Conservation (phyloP, 768 basidiomycete species). For the Tephrocybe sp. region DNA sequence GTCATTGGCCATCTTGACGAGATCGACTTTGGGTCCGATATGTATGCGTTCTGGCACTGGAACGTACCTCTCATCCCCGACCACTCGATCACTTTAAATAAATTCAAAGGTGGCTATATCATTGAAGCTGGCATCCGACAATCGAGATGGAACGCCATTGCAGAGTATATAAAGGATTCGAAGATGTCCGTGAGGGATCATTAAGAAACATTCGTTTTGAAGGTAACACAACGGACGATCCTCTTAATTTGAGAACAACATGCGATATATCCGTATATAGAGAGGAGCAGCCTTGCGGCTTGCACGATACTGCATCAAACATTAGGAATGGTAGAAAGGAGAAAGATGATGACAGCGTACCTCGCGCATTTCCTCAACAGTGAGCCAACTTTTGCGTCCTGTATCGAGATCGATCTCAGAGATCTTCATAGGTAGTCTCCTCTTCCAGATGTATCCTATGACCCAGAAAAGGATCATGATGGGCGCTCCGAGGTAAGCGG, state of each 20-base stretch:
- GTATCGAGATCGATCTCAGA: slow-evolving; percentile 42
- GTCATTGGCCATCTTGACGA: slow-evolving; percentile 2
- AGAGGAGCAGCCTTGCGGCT: slow-evolving; percentile 35
- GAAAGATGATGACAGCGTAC: slow-evolving; percentile 18
- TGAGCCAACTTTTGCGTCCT: slow-evolving; percentile 46
- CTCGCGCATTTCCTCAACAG: slow-evolving; percentile 41
- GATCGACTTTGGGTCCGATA: slow-evolving; percentile 9
- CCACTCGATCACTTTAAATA: slow-evolving; percentile 4
- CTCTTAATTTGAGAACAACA: slow-evolving; percentile 37
- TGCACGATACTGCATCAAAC: slow-evolving; percentile 32
- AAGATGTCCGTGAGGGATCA: not conserved
- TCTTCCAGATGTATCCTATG: slow-evolving; percentile 39
- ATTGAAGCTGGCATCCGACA: slow-evolving; percentile 5
- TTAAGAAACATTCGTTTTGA: not conserved
- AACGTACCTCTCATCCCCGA: slow-evolving; percentile 5
- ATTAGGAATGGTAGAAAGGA: not conserved
- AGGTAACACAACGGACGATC: not conserved
- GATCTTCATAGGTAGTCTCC: slow-evolving; percentile 33
- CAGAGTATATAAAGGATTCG: not conserved
- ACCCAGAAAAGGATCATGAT: slow-evolving; percentile 39
- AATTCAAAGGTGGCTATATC: slow-evolving; percentile 9
- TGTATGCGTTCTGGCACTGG: slow-evolving; percentile 7
- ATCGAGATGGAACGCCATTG: not conserved
- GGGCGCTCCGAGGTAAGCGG: slow-evolving; percentile 37
- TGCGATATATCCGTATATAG: slow-evolving; percentile 35